Evolutionary conservation across 2,329 filamentous ascomycete genomes (phyloP), one percentile per base, ranked within the genome.

Genomic region (Arthroderma sp.): DNA sequence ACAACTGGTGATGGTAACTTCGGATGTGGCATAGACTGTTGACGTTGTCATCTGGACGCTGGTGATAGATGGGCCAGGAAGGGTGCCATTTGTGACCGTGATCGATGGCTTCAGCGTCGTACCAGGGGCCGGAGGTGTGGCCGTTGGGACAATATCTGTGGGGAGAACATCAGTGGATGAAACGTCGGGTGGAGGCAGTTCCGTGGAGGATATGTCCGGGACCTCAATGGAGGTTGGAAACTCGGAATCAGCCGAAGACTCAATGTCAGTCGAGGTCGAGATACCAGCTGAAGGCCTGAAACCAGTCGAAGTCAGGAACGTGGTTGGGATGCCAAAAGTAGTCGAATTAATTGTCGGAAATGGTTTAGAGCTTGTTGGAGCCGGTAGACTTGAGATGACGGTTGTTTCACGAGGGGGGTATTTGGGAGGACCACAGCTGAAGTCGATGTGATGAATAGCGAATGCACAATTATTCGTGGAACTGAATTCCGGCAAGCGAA

Each of bases 341-440:
- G 15, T 22, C 15, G 15, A 22, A 22, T 22, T 22, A 22, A 22
- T 22, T 22, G 15, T 22, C 15, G 15, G 15, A 3, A 80, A 95
- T 53, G 88, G 80, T 40, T 96, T 95, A 59, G 81, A 96, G 36
- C 86, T 86, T 8, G 95, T 88, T 1, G 89, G 89, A 9, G 83
- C 61, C 2, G 82, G 80, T 42, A 96, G 96, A 78, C 85, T 85
- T 73, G 85, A 84, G 2, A 82, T 95, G 44, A 31, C 28, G 9
- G 74, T 96, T 34, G 36, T 44, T 5, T 36, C 9, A 8, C 36
- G 31, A 27, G 36, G 38, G 5, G 42, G 39, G 30, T 29, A 34
- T 6, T 41, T 34, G 8, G 45, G 36, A 42, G 57, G 63, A 41
- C 55, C 67, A 68, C 85, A 93, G 68, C 87, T 77, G 65, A 89